Evolutionary conservation across 176 grass and related monocot genomes (phyloP).

Genomic region (Pontederia paniculata): DNA sequence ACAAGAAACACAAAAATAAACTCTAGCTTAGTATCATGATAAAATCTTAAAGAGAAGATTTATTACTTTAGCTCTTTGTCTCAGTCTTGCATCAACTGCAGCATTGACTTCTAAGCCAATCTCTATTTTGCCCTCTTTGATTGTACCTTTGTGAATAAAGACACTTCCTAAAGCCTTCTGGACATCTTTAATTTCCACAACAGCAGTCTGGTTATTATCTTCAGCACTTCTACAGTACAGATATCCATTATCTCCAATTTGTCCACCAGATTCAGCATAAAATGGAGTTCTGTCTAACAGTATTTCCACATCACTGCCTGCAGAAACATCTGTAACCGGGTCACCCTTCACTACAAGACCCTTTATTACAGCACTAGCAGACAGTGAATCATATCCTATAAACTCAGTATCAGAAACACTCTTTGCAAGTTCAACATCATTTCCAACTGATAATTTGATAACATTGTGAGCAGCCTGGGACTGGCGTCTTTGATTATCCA

Average conservation of each 20-base stretch:
- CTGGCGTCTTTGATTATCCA: slow-evolving; percentile 88
- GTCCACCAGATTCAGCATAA: slow-evolving; percentile 96
- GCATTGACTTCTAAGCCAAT: slow-evolving; percentile 74
- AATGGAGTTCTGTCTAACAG: slow-evolving; percentile 87
- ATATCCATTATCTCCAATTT: slow-evolving; percentile 91
- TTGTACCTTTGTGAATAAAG: slow-evolving; percentile 81
- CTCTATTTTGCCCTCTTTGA: slow-evolving; percentile 68
- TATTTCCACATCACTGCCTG: slow-evolving; percentile 79
- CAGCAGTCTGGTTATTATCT: slow-evolving; percentile 36
- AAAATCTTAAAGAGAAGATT: neutral
- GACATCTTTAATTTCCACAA: slow-evolving; percentile 78
- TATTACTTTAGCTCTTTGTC: slow-evolving; percentile 81
- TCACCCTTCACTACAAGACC: slow-evolving; percentile 77
- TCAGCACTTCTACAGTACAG: slow-evolving; percentile 38
- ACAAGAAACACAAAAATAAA: neutral
- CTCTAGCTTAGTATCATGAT: neutral
- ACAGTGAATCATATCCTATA: slow-evolving; percentile 78
- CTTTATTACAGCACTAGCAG: slow-evolving; percentile 54
- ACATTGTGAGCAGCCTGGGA: slow-evolving; percentile 84
- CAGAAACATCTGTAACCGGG: slow-evolving; percentile 49
- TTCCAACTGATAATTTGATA: slow-evolving; percentile 78
- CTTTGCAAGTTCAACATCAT: slow-evolving; percentile 62
- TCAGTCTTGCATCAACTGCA: slow-evolving; percentile 66
- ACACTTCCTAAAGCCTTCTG: slow-evolving; percentile 91
- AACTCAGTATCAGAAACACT: slow-evolving; percentile 76